These are phyloP conservation scores for Tuber borchii DNA, from an alignment of 495 filamentous ascomycete genomes.

Conservation along the genomic window DNA sequence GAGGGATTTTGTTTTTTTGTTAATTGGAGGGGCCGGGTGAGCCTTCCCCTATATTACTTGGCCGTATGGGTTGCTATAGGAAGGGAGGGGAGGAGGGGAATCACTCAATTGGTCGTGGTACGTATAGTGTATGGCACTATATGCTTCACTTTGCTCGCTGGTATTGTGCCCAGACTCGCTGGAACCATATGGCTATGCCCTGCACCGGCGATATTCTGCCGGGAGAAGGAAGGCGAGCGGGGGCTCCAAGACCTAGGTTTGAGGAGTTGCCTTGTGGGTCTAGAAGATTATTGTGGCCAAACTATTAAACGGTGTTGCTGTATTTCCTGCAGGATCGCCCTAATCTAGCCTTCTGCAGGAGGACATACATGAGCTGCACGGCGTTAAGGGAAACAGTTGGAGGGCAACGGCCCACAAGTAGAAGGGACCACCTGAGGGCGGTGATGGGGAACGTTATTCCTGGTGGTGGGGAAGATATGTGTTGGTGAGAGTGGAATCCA, in stretches of 20 bases:
- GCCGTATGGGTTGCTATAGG: neutral
- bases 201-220: neutral
- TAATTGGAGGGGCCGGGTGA: neutral
- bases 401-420: neutral
- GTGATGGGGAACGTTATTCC: neutral
- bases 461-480: neutral
- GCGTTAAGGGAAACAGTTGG: neutral
- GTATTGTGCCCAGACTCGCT: neutral
- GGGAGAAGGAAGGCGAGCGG: neutral
- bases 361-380: neutral
- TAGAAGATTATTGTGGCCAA: neutral
- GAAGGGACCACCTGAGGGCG: neutral
- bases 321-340: neutral
- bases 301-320: neutral
- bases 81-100: neutral
- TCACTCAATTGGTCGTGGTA: neutral
- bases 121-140: neutral
- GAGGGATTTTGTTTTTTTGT: neutral
- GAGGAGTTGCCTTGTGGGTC: neutral
- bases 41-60: neutral
- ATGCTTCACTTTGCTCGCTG: neutral
- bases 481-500: neutral
- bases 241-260: neutral
- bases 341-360: neutral
- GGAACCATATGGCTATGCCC: neutral